These are phyloP conservation scores for Cladochytrium tenue DNA, from an alignment of 371 early-diverging fungal species.

Conservation along the genomic window DNA sequence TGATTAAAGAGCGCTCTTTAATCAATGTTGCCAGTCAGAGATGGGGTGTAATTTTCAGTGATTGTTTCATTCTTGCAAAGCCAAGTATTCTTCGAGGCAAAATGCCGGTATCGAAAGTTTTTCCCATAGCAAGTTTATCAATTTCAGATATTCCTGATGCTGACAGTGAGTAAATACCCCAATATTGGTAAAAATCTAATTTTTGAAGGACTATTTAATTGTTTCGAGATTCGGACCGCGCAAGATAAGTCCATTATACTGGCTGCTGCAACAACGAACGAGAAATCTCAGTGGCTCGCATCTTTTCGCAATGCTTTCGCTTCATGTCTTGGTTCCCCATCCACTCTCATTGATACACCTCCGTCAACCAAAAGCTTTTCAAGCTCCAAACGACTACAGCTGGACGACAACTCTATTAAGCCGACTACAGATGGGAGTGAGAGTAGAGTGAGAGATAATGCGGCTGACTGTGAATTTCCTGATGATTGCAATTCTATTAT, in stretches of 20 bases:
- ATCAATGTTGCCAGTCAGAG: constrained; percentile 3
- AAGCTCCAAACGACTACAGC: too few relatives aligned
- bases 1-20: constrained; percentile 1
- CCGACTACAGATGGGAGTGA: too few relatives aligned
- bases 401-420: too few relatives aligned
- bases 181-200: neutral
- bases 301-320: neutral
- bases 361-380: too few relatives aligned
- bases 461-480: too few relatives aligned
- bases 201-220: neutral
- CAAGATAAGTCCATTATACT: neutral
- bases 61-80: constrained; percentile 13
- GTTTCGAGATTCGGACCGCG: neutral
- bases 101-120: constrained; percentile 5
- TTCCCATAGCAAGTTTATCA: neutral
- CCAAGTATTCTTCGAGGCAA: constrained; percentile 3
- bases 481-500: too few relatives aligned
- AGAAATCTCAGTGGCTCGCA: neutral
- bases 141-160: neutral
- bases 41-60: constrained; percentile 11
- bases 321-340: too few relatives aligned
- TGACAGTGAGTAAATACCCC: constrained; percentile 8
- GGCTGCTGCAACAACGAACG: neutral
- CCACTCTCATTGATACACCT: too few relatives aligned
- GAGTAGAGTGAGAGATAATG: too few relatives aligned